Evolutionary conservation across 2,329 filamentous ascomycete species (phyloP).

Genomic region (Phoma herbarum): DNA sequence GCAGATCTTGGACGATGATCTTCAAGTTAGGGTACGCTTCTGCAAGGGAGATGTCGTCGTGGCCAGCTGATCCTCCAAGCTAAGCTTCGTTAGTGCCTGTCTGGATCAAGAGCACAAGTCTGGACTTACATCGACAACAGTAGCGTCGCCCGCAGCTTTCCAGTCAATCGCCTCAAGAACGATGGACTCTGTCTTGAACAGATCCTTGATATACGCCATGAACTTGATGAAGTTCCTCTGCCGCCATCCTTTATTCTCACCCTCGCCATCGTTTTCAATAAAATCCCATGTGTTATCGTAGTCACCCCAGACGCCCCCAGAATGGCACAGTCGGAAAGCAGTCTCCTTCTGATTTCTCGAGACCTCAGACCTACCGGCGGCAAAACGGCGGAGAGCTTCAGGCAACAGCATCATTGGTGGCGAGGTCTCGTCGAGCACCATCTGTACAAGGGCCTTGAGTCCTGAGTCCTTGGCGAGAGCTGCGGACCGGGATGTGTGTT

Average conservation of each 20-base stretch:
- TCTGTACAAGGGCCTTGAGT: neutral
- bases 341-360: neutral
- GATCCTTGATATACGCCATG: constrained; percentile 47
- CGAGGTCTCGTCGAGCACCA: neutral
- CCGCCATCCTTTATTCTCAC: neutral
- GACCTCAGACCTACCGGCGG: neutral
- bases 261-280: neutral
- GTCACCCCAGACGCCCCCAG: neutral
- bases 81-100: neutral
- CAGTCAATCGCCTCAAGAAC: constrained; percentile 40
- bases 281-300: neutral
- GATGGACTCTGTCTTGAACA: constrained; percentile 41
- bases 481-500: neutral
- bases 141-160: constrained; percentile 25
- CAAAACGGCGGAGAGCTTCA: neutral
- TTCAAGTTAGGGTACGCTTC: neutral
- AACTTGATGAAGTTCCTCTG: constrained; percentile 29
- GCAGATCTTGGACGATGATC: neutral
- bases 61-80: neutral
- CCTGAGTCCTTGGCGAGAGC: neutral
- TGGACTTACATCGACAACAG: neutral
- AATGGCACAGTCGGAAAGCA: neutral
- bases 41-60: neutral
- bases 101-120: neutral
- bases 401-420: neutral